phyloP scores from a whole-genome alignment of 1,284 basidiomycete genomes.

The Austroboletus rostrupii region DNA sequence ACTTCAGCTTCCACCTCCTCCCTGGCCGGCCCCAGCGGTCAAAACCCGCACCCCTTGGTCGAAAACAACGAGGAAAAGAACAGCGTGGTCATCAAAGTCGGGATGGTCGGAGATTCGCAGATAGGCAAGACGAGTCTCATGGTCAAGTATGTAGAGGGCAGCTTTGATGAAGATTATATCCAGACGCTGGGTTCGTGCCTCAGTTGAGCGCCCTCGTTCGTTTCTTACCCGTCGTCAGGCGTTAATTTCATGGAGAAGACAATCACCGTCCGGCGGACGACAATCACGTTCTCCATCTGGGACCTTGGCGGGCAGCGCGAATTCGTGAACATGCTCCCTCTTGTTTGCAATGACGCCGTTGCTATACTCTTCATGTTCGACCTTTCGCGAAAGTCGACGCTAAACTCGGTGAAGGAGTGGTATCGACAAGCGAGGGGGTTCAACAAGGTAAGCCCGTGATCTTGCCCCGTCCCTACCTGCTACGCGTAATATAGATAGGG shows the following conservation, averaged over 20 bases:
- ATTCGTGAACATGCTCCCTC: constrained; percentile 97
- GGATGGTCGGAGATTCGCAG: constrained; percentile 98
- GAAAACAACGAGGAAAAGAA: constrained; percentile 77
- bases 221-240: constrained; percentile 45
- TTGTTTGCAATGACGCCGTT: constrained; percentile 97
- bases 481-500: background rate
- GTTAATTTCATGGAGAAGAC: constrained; percentile 99
- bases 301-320: constrained; percentile 96
- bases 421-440: constrained; percentile 97
- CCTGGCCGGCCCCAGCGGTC: constrained; percentile 49
- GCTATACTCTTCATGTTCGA: constrained; percentile 99
- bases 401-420: constrained; percentile 99
- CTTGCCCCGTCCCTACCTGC: constrained; percentile 1
- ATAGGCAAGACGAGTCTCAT: constrained; percentile 98
- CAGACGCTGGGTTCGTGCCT: constrained; percentile 85
- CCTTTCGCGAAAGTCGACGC: constrained; percentile 90
- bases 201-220: background rate
- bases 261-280: constrained; percentile 93
- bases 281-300: constrained; percentile 99
- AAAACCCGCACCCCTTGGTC: constrained; percentile 43
- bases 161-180: constrained; percentile 98
- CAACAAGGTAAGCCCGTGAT: constrained; percentile 73
- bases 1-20: constrained; percentile 42
- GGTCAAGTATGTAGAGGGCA: constrained; percentile 98
- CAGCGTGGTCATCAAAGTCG: constrained; percentile 95